Percentiles rank a stretch among this genome's conserved stretches.
phyloP scores from a whole-genome alignment of 2,329 filamentous ascomycete species.

The Shiraia bambusicola region DNA sequence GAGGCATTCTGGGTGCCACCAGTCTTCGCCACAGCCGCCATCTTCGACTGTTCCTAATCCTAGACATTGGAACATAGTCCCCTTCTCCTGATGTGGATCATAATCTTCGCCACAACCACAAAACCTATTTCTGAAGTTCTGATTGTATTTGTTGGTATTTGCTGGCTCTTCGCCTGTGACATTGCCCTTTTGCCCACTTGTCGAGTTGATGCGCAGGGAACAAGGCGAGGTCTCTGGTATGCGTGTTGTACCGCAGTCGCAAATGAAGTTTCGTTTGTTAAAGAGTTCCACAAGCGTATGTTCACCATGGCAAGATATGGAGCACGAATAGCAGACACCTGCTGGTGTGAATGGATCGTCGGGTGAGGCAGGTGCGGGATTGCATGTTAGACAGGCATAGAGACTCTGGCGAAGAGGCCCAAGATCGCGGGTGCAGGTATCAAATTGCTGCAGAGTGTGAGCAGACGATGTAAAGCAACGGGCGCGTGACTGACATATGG shows the following conservation, averaged over 20 bases:
- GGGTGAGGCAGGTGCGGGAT: conserved; percentile 68
- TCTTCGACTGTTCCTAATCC: conserved; percentile 77
- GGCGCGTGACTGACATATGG: conserved; percentile 70
- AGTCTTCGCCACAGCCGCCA: conserved; percentile 93
- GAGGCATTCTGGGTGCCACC: conserved; percentile 94
- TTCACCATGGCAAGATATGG: conserved; percentile 93
- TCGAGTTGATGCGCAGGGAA: conserved; percentile 69
- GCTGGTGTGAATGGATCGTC: conserved; percentile 69
- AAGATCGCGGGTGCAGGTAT: conserved; percentile 87
- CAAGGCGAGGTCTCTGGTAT: conserved; percentile 72
- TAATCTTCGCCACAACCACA: conserved; percentile 89
- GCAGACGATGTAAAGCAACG: neutral
- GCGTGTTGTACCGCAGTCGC: conserved; percentile 90
- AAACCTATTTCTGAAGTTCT: conserved; percentile 92
- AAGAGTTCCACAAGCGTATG: conserved; percentile 95
- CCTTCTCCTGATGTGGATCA: conserved; percentile 83
- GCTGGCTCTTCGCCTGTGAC: conserved; percentile 75
- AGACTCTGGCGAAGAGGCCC: conserved; percentile 84
- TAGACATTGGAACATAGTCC: conserved; percentile 97
- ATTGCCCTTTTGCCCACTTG: conserved; percentile 72
- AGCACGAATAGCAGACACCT: conserved; percentile 94
- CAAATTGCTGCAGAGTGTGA: conserved; percentile 69
- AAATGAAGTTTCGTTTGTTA: conserved; percentile 91
- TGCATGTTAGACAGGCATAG: conserved; percentile 93
- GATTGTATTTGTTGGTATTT: conserved; percentile 82